Base-by-base conservation (phyloP, 495 filamentous ascomycete species). In the Penicillium flavigenum region DNA sequence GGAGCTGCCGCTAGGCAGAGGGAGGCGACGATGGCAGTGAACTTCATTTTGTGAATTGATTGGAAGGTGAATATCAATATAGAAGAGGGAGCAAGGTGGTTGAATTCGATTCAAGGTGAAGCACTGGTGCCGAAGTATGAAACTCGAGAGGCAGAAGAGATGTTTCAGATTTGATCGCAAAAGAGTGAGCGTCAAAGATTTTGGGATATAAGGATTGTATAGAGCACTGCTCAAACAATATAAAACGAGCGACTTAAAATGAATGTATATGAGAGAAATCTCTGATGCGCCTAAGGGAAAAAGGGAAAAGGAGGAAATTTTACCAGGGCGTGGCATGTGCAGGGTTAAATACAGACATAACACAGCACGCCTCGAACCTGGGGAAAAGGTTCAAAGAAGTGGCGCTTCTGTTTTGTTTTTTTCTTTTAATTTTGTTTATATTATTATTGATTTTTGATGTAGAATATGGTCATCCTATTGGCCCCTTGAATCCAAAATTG, bases 1-100 rank as follows among this genome's bases (percentile, higher is more conserved):
- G 66, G 68, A 57, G 70, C 59, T 27, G 64, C 70, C 9, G 63
- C 70, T 53, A 77, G 50, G 64, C 68, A 75, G 66, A 75, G 47
- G 48, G 72, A 71, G 16, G 70, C 69, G 51, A 67, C 27, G 34
- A 77, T 60, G 36, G 72, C 48, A 58, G 51, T 61, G 54, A 75
- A 52, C 64, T 75, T 73, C 74, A 77, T 77, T 48, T 44, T 74
- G 54, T 34, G 34, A 46, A 57, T 48, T 24, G 44, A 20, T 20
- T 41, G 47, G 7, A 49, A 56, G 41, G 46, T 57, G 43, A 53
- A 46, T 20, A 38, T 47, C 39, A 50, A 27, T 41, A 47, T 22
- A 29, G n/a, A 54, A 19, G 16, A 53, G 39, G 19, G 36, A 44
- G 39, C 31, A 27, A 56, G 10, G 26, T 19, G 44, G 22, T 50